These are phyloP conservation scores for Madurella mycetomatis DNA, from an alignment of 2,329 filamentous ascomycete species.

Conservation along the genomic window DNA sequence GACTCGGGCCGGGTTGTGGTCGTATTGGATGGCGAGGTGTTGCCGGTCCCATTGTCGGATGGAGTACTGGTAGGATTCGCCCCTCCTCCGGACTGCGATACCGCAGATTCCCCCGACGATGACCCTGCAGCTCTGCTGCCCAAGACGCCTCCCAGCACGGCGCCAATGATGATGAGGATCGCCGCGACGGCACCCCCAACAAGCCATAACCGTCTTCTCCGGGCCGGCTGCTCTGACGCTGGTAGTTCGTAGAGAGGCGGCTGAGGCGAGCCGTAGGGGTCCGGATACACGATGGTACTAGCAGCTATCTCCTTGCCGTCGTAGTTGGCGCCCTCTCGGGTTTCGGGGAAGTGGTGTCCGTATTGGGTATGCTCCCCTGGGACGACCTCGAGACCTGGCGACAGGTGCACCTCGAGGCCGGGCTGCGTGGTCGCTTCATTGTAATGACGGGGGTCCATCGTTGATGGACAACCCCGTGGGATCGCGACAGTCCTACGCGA, in stretches of 20 bases:
- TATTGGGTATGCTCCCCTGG: not conserved
- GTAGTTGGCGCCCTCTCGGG: not conserved
- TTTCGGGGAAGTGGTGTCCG: not conserved
- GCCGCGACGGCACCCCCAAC: conserved; percentile 2
- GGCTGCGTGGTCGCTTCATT: not conserved
- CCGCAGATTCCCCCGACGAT: not conserved
- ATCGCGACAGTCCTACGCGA: too few species aligned
- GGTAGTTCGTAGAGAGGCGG: not conserved
- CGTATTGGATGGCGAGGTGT: not conserved
- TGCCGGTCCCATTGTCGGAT: not conserved
- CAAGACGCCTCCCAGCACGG: conserved; percentile 14
- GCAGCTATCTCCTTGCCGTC: not conserved
- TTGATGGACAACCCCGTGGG: too few species aligned
- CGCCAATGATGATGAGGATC: conserved; percentile 9
- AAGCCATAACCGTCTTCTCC: conserved; percentile 6
- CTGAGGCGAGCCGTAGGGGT: not conserved
- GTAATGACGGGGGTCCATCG: too few species aligned
- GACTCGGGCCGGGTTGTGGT: not conserved
- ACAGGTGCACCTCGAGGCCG: conserved; percentile 1
- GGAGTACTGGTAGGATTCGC: not conserved
- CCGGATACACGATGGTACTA: not conserved
- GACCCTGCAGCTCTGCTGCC: conserved; percentile 8
- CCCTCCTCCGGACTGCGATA: not conserved
- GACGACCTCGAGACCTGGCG: not conserved
- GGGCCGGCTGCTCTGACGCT: not conserved